Percentiles rank a stretch among this genome's conserved stretches.
Conservation (phyloP, 176 grass and related monocot species). For the Areca catechu region DNA sequence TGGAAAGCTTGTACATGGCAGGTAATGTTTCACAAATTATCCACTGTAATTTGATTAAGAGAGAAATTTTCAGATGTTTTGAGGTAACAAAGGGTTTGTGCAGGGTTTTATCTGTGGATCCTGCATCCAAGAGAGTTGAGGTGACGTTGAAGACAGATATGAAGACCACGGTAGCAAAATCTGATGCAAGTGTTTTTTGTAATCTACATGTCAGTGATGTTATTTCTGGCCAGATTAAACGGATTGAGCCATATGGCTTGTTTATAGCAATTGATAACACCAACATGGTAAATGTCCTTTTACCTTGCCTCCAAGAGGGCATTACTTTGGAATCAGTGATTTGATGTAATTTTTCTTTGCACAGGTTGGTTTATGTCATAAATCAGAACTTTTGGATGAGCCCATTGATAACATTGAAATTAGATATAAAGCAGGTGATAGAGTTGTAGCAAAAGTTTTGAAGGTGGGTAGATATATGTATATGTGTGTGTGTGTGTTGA, state of each 20-base stretch:
- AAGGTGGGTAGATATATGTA: slow-evolving; percentile 26
- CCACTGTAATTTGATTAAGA: slow-evolving; percentile 1
- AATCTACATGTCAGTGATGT: slow-evolving; percentile 62
- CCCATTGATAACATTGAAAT: slow-evolving; percentile 55
- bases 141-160: slow-evolving; percentile 50
- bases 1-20: slow-evolving; percentile 79
- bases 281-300: slow-evolving; percentile 43
- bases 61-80: too few relatives aligned
- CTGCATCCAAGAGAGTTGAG: slow-evolving; percentile 66
- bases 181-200: slow-evolving; percentile 27
- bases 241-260: slow-evolving; percentile 74
- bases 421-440: slow-evolving; percentile 64
- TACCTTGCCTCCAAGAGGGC: neutral
- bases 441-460: slow-evolving; percentile 71
- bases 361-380: slow-evolving; percentile 92
- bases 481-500: too few relatives aligned
- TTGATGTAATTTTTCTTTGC: slow-evolving; percentile 19
- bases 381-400: slow-evolving; percentile 89
- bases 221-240: slow-evolving; percentile 67
- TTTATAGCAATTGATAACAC: slow-evolving; percentile 62
- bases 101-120: slow-evolving; percentile 68
- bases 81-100: neutral
- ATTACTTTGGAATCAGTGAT: too few relatives aligned
- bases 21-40: slow-evolving; percentile 28
- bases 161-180: slow-evolving; percentile 33